These are phyloP conservation scores for Populus hybrid DNA, from an alignment of 441 rosid genomes.

Conservation along the genomic window DNA sequence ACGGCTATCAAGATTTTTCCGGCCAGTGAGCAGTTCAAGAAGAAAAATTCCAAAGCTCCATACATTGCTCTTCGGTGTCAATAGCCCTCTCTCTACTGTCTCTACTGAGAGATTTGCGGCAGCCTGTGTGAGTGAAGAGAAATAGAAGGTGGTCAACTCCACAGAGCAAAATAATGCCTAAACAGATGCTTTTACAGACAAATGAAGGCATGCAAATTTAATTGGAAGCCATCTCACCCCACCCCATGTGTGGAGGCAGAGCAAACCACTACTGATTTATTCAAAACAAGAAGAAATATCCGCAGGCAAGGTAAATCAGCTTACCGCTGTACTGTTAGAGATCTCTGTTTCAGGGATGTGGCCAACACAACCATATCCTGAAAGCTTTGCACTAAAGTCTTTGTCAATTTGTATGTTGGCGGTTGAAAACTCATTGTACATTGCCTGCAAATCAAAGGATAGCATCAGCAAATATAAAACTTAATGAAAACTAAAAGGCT, in stretches of 20 bases:
- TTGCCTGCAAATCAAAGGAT: constrained; percentile 58
- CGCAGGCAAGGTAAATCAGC: constrained; percentile 8
- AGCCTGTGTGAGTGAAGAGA: constrained; percentile 36
- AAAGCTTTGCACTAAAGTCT: constrained; percentile 95
- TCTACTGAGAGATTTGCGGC: constrained; percentile 82
- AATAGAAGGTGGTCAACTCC: not conserved
- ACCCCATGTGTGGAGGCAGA: not conserved
- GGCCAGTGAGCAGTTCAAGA: constrained; percentile 85
- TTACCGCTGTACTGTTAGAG: constrained; percentile 59
- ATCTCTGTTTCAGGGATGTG: constrained; percentile 72
- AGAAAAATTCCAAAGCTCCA: constrained; percentile 97
- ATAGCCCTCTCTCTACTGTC: constrained; percentile 81
- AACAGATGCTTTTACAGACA: not conserved
- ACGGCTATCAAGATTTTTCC: constrained; percentile 77
- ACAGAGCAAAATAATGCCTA: not conserved
- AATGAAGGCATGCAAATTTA: not conserved
- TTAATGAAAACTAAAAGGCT: not conserved
- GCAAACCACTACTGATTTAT: not conserved
- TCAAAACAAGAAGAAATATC: not conserved
- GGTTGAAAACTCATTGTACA: constrained; percentile 92
- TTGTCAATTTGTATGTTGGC: constrained; percentile 91
- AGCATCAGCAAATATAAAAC: not conserved
- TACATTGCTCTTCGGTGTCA: constrained; percentile 98
- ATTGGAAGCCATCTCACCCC: constrained; percentile 5
- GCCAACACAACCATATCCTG: constrained; percentile 92